Base-by-base conservation (phyloP, 2,329 filamentous ascomycete genomes). In the Cytospora mali region DNA sequence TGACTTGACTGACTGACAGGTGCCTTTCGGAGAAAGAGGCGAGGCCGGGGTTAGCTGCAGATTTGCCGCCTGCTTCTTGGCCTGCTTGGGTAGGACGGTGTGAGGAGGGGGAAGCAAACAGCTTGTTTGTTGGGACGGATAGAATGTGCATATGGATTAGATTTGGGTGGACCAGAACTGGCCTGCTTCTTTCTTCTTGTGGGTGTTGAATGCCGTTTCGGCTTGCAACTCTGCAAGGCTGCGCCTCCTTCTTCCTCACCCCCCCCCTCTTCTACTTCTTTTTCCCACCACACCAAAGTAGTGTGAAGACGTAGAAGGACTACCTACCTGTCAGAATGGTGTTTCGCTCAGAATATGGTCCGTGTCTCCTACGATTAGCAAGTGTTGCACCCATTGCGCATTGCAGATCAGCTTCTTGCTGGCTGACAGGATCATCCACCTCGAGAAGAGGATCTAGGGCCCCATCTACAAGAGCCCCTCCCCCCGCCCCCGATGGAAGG, bases 201-300 rank as follows among this genome's bases (percentile, higher is more conserved):
- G 7, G 21, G n/a, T n/a, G 31, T 9, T 9, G 14, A 10, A 13
- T 46, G 42, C n/a, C 42, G 10, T 46, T n/a, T 10, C n/a, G 42
- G 21, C 42, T n/a, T 46, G 42, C 42, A 46, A 46, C 42, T 46
- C 42, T 46, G 42, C 42, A 23, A 46, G 42, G 42, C 42, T 46
- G 42, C 42, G 42, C 42, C n/a, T 46, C 42, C 42, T 21, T 23
- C n/a, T 3, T 9, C 6, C 39, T 16, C 7, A 9, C 39, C 39
- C 39, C n/a, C n/a, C 39, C 6, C 39, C 16, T 6, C 29, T 33
- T 2, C 31, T n/a, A n/a, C n/a, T n/a, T n/a, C n/a, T n/a, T n/a
- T n/a, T n/a, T n/a, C n/a, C n/a, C n/a, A n/a, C n/a, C n/a, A n/a
- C n/a, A n/a, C n/a, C n/a, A n/a, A n/a, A n/a, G n/a, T n/a, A 33